These are phyloP conservation scores for Mycena venus DNA, from an alignment of 768 basidiomycete species.

Conservation along the genomic window DNA sequence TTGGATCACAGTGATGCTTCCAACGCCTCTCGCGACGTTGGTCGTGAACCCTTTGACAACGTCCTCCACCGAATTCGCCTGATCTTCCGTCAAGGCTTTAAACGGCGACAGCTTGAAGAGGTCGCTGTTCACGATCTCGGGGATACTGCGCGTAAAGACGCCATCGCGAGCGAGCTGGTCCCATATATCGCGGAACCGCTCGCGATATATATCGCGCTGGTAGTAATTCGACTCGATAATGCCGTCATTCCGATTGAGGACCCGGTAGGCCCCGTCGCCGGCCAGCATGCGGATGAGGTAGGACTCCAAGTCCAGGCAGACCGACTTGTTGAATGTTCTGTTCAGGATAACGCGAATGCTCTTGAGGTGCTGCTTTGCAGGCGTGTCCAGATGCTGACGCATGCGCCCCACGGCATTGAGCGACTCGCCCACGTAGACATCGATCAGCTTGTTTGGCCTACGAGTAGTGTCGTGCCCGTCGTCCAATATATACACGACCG, in stretches of 20 bases:
- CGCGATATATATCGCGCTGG: slow-evolving; percentile 28
- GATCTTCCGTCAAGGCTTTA: slow-evolving; percentile 28
- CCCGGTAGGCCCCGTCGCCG: slow-evolving; percentile 25
- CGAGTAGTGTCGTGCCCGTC: slow-evolving; percentile 19
- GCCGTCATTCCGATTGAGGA: slow-evolving; percentile 27
- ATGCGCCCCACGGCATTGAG: slow-evolving; percentile 26
- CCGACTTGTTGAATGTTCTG: slow-evolving; percentile 25
- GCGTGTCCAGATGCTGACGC: slow-evolving; percentile 26
- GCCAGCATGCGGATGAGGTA: slow-evolving; percentile 28
- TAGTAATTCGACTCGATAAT: slow-evolving; percentile 25
- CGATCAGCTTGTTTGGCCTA: slow-evolving; percentile 18
- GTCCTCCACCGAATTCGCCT: slow-evolving; percentile 25
- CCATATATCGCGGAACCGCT: slow-evolving; percentile 26
- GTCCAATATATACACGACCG: slow-evolving; percentile 25
- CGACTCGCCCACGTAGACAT: slow-evolving; percentile 27
- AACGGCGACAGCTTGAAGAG: slow-evolving; percentile 30
- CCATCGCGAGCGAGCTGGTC: slow-evolving; percentile 28
- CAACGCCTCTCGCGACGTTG: slow-evolving; percentile 24
- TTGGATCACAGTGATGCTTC: slow-evolving; percentile 23
- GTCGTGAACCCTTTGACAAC: slow-evolving; percentile 13
- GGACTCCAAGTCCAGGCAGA: slow-evolving; percentile 26
- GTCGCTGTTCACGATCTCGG: slow-evolving; percentile 26
- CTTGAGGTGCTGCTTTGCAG: slow-evolving; percentile 24
- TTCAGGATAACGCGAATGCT: slow-evolving; percentile 22
- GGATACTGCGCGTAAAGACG: slow-evolving; percentile 25